Conservation (phyloP, 345 rosid species). For the Citrus mangshanensis region DNA sequence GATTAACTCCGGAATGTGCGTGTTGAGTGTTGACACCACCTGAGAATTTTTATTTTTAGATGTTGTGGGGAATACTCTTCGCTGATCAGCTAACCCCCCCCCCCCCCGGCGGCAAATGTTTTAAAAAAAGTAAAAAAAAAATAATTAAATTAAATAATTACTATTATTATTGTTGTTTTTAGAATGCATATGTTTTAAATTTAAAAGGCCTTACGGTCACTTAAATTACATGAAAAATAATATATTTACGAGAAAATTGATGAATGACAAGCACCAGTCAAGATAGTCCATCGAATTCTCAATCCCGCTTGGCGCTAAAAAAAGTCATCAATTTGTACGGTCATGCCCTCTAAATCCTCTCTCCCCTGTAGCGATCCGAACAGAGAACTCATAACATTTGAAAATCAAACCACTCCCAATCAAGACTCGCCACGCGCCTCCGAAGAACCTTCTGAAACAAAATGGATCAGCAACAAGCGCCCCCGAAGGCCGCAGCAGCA, state of each 20-base stretch:
- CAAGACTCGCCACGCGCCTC: not conserved
- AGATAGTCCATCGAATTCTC: slow-evolving; percentile 5
- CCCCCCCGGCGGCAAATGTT: no score
- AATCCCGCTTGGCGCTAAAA: slow-evolving; percentile 19
- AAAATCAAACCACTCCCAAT: not conserved
- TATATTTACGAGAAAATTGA: not conserved
- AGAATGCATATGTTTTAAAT: no score
- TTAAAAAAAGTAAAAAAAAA: no score
- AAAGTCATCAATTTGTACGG: slow-evolving; percentile 16
- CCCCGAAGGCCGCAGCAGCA: slow-evolving; percentile 1
- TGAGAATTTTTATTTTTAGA: no score
- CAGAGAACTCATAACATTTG: not conserved
- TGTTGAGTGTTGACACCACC: no score
- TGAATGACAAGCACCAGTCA: not conserved
- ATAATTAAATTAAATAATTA: no score
- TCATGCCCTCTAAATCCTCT: slow-evolving; percentile 26
- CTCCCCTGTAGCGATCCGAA: not conserved
- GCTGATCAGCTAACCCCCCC: no score
- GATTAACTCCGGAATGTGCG: no score
- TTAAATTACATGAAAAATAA: no score
- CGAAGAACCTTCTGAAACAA: not conserved
- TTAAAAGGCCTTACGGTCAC: no score
- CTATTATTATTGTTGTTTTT: no score
- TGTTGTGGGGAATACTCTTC: no score
- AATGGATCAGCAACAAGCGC: slow-evolving; percentile 15